These are phyloP conservation scores for Gnaphalium uliginosum DNA, from an alignment of 129 eudicot genomes.

Conservation along the genomic window DNA sequence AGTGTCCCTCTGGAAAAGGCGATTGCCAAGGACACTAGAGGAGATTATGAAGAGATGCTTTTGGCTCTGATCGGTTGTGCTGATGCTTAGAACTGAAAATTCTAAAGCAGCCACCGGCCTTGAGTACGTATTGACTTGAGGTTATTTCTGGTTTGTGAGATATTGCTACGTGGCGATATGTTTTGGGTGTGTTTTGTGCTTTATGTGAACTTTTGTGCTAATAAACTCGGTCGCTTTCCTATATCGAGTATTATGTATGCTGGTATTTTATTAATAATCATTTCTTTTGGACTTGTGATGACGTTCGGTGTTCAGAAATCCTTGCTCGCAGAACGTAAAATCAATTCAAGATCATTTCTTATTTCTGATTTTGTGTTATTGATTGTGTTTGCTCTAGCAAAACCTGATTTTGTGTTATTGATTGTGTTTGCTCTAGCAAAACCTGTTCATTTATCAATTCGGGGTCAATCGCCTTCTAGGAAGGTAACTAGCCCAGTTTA, in stretches of 20 bases:
- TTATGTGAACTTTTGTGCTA: constrained; percentile 10
- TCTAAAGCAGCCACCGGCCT: background rate
- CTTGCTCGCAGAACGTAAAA: no score
- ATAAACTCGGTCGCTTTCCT: constrained; percentile 21
- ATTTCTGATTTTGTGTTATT: no score
- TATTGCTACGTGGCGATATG: background rate
- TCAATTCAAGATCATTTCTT: no score
- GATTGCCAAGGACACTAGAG: constrained; percentile 75
- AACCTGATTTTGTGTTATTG: no score
- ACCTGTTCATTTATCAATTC: no score
- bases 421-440: no score
- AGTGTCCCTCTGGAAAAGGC: constrained; percentile 67
- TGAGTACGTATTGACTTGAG: constrained; percentile 19
- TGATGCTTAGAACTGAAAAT: constrained; percentile 43
- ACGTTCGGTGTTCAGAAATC: no score
- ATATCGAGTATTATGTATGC: constrained; percentile 4
- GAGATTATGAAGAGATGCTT: constrained; percentile 81
- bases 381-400: no score
- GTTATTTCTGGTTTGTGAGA: constrained; percentile 24
- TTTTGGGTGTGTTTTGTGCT: background rate
- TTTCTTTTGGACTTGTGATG: background rate
- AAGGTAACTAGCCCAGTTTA: no score
- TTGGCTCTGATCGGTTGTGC: constrained; percentile 61
- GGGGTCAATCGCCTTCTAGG: no score
- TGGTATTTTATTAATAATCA: background rate